Base-by-base conservation (phyloP, 768 basidiomycete species). In the Xerocomellus intermedius region DNA sequence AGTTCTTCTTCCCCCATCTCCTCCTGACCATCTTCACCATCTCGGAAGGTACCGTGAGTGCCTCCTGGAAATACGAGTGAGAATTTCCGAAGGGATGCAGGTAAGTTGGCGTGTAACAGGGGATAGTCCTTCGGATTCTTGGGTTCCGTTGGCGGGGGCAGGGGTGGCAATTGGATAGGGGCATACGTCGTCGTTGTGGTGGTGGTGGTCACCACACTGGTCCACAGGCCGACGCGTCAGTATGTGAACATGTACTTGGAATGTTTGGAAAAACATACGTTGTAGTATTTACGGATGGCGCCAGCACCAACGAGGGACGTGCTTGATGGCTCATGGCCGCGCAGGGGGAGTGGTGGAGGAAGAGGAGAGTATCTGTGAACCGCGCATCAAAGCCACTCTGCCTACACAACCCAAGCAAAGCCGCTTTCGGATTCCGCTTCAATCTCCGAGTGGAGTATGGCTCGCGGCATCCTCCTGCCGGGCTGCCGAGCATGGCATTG, bases 171-270 rank as follows among this genome's bases (percentile, higher is more conserved):
- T 37, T 83, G 86, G 58, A 94, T 91, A n/a, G 91, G 91, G 52
- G 91, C 87, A 74, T 94, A 92, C 12, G 87, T 84, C 2, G 92
- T 94, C 2, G 91, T 94, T 2, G 92, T 94, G 0, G 89, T 91
- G 2, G 92, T 94, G n/a, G 89, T 93, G 46, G 91, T 94, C 63
- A 91, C 87, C 64, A 94, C 89, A 50, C 91, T 94, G 66, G 36
- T 61, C 39, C 59, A 55, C 41, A 37, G 56, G 60, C 47, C 53
- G 56, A 61, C 63, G 58, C 68, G 67, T 64, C 54, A 69, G 56
- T 53, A 52, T 37, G 42, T 39, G 56, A 43, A 54, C 22, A 24
- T 14, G 24, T 12, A 49, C 26, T n/a, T 9, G 51, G 32, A 47
- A 28, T 47, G 24, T 12, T 26, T 30, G 5, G 56, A 28, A 57